A percentile compares a stretch with the other conserved stretches of the same genome.
These are phyloP conservation scores for Jackrogersella minutella DNA, from an alignment of 495 filamentous ascomycete genomes.

Conservation along the genomic window DNA sequence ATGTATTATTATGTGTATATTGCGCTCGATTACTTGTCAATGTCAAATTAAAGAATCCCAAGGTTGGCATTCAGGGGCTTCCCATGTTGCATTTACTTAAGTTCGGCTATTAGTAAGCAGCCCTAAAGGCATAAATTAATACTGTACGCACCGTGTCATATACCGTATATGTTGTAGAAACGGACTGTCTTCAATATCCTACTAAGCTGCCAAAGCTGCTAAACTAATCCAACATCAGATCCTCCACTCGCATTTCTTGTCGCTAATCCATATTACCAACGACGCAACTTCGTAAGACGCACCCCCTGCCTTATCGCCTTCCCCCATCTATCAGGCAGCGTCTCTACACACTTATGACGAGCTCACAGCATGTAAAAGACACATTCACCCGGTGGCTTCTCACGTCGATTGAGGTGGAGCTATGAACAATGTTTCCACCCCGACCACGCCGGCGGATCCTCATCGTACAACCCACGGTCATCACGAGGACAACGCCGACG, in stretches of 20 bases:
- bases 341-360: slow-evolving; percentile 27
- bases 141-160: background rate
- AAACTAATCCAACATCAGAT: background rate
- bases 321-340: slow-evolving; percentile 4
- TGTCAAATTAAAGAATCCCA: no score
- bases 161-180: background rate
- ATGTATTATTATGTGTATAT: no score
- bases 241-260: slow-evolving; percentile 17
- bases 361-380: slow-evolving; percentile 46
- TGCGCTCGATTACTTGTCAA: no score
- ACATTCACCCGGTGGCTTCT: slow-evolving; percentile 37
- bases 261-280: slow-evolving; percentile 10
- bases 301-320: slow-evolving; percentile 14
- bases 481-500: slow-evolving; percentile 43
- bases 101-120: no score
- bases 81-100: no score
- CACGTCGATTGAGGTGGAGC: slow-evolving; percentile 56
- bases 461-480: slow-evolving; percentile 45
- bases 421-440: slow-evolving; percentile 74
- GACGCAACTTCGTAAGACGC: slow-evolving; percentile 16
- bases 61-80: background rate
- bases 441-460: slow-evolving; percentile 61
- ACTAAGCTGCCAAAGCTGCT: no score
- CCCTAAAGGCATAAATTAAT: no score
- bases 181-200: background rate